Conservation (phyloP, 2,329 filamentous ascomycete species). For the Epicoccum sorghinum region DNA sequence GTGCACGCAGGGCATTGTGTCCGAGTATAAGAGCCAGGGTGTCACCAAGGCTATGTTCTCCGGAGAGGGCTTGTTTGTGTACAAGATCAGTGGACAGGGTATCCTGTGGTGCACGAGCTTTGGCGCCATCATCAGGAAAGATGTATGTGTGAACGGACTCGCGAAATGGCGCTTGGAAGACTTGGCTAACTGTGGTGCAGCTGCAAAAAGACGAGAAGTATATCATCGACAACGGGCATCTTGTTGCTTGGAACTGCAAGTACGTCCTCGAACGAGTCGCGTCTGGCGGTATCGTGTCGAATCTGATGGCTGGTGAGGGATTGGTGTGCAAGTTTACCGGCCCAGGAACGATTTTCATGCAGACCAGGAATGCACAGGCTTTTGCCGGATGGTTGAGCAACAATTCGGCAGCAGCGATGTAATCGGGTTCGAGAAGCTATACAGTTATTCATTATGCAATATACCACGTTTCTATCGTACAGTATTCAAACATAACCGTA, state of each 20-base stretch:
- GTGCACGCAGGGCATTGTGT: slow-evolving; percentile 83
- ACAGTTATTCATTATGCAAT: slow-evolving; percentile 4
- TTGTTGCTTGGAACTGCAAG: slow-evolving; percentile 96
- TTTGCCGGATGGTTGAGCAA: slow-evolving; percentile 60
- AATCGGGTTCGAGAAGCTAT: not conserved
- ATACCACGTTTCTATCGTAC: slow-evolving; percentile 6
- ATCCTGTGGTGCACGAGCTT: slow-evolving; percentile 91
- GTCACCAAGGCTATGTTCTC: slow-evolving; percentile 91
- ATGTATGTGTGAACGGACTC: slow-evolving; percentile 63
- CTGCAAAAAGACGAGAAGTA: slow-evolving; percentile 76
- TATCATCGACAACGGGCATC: slow-evolving; percentile 88
- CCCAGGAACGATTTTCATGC: slow-evolving; percentile 88
- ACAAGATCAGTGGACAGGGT: slow-evolving; percentile 81
- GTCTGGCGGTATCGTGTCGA: slow-evolving; percentile 91
- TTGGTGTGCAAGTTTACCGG: slow-evolving; percentile 91
- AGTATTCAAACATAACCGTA: not conserved
- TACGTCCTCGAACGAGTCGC: slow-evolving; percentile 90
- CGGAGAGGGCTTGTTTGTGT: slow-evolving; percentile 89
- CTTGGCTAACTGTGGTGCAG: slow-evolving; percentile 34
- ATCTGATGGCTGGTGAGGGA: slow-evolving; percentile 80
- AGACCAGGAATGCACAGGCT: slow-evolving; percentile 81
- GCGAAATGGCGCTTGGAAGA: too few species aligned
- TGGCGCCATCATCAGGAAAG: slow-evolving; percentile 92
- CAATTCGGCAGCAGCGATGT: slow-evolving; percentile 22
- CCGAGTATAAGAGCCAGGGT: slow-evolving; percentile 85